A percentile compares a stretch with the other conserved stretches of the same genome.
phyloP scores from a whole-genome alignment of 768 basidiomycete genomes.

The Mrakia frigida region DNA sequence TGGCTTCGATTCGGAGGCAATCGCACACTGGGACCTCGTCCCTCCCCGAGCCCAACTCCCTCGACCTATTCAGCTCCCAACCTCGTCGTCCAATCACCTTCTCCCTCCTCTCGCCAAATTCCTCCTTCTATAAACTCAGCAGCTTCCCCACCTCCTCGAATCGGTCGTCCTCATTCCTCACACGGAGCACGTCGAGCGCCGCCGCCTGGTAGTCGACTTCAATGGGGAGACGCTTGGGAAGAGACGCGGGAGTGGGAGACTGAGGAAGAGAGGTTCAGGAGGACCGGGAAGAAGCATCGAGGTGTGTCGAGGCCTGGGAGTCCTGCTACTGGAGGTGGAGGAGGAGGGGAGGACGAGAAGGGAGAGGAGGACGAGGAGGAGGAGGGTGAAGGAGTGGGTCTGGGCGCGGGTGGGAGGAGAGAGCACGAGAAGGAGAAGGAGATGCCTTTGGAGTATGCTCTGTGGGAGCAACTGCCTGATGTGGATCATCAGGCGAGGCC shows the following conservation, averaged over 20 bases:
- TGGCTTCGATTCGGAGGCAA: neutral
- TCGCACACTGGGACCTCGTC: neutral
- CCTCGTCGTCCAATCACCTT: neutral
- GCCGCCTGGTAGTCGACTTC: neutral
- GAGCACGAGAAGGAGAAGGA: neutral
- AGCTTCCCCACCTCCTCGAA: neutral
- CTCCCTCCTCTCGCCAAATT: too few relatives aligned
- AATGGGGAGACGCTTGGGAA: constrained; percentile 3
- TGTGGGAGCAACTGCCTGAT: constrained; percentile 1
- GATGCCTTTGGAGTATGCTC: neutral
- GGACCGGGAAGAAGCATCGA: neutral
- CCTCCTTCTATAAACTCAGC: too few relatives aligned
- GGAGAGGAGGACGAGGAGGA: neutral
- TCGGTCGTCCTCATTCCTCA: neutral
- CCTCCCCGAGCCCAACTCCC: neutral
- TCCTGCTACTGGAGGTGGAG: neutral
- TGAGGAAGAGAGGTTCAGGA: neutral
- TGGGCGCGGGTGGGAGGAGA: neutral
- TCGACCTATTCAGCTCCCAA: neutral
- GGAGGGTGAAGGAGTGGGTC: neutral
- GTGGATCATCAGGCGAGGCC: neutral
- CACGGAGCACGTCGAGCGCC: too few relatives aligned
- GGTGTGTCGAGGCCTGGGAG: neutral
- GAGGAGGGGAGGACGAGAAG: neutral
- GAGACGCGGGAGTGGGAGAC: constrained; percentile 1